Base-by-base conservation (phyloP, 2,329 filamentous ascomycete genomes). In the Stachybotrys echinatus region DNA sequence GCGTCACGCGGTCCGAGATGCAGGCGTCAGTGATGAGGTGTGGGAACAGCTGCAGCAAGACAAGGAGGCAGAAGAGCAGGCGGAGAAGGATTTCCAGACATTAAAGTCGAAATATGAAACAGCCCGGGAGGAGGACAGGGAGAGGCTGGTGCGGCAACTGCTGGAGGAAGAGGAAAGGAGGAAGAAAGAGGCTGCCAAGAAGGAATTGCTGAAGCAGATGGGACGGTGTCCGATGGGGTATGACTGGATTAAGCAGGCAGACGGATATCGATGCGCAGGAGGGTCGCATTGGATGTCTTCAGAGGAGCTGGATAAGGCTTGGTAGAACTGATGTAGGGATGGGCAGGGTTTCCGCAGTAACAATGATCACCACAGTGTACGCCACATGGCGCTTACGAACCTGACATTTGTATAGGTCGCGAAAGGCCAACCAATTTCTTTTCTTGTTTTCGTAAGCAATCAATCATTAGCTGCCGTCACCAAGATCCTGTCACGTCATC, bases 211-310 rank as follows among this genome's bases (percentile, higher is more conserved):
- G 54, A 65, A 60, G 54, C 23, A 55, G 1, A 71, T 81, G 68
- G 85, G 85, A 0, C 46, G 64, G 1, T 91, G 86, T 61, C 69
- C 72, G 0, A 37, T 49, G 18, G 86, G 85, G 0, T 89, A 45
- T 58, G 48, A 50, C 0, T 90, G 86, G 86, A 80, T 86, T 22
- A 80, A 78, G 56, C 75, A 84, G 57, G 39, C 2, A 2, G 60
- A 58, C 1, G 85, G 85, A 0, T 89, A 81, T 63, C 64, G 83
- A 5, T 89, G 86, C 66, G 74, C 74, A 0, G 85, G 77, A 0
- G 85, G 85, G 0, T 60, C 58, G 2, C 85, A 89, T 34, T 8
- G 10, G 27, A 34, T 34, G 27, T 34, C 27, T 8, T 10, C 14
- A 14, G 27, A 34, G 10, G 27, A 34, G 27, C 10, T 34, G 10